Conservation (phyloP, 2,329 filamentous ascomycete species). For the Hymenoscyphus occultus region DNA sequence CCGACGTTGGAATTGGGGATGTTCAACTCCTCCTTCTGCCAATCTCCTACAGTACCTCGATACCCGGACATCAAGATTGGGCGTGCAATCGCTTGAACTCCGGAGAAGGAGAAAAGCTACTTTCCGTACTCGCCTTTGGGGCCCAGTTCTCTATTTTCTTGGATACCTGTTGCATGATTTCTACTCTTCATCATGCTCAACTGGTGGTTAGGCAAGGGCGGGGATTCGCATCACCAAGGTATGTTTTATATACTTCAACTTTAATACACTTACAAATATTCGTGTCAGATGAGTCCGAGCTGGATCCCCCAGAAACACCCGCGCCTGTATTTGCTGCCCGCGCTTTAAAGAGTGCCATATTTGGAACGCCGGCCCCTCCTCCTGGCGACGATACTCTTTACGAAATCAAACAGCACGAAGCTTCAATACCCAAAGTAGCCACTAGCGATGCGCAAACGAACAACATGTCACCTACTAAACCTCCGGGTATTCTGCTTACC, state of each 20-base stretch:
- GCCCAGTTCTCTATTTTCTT: not conserved
- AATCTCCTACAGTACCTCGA: not conserved
- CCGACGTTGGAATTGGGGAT: not conserved
- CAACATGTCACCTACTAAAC: slow-evolving; percentile 36
- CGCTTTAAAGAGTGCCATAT: slow-evolving; percentile 61
- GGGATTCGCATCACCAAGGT: slow-evolving; percentile 30
- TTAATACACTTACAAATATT: slow-evolving; percentile 7
- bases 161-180: not conserved
- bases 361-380: slow-evolving; percentile 53
- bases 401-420: slow-evolving; percentile 29
- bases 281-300: slow-evolving; percentile 19
- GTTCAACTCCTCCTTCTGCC: not conserved
- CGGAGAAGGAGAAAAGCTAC: not conserved
- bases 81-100: not conserved
- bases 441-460: slow-evolving; percentile 17
- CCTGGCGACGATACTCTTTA: slow-evolving; percentile 36
- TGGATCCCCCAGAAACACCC: slow-evolving; percentile 60
- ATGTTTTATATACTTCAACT: slow-evolving; percentile 5
- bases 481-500: slow-evolving; percentile 57
- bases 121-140: slow-evolving; percentile 3
- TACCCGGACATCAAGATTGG: not conserved
- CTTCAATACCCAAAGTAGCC: slow-evolving; percentile 19
- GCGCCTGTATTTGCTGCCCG: slow-evolving; percentile 65
- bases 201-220: slow-evolving; percentile 34
- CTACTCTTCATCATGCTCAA: slow-evolving; percentile 31